These are phyloP conservation scores for Anisodus acutangulus DNA, from an alignment of 257 asterid genomes.

Conservation along the genomic window DNA sequence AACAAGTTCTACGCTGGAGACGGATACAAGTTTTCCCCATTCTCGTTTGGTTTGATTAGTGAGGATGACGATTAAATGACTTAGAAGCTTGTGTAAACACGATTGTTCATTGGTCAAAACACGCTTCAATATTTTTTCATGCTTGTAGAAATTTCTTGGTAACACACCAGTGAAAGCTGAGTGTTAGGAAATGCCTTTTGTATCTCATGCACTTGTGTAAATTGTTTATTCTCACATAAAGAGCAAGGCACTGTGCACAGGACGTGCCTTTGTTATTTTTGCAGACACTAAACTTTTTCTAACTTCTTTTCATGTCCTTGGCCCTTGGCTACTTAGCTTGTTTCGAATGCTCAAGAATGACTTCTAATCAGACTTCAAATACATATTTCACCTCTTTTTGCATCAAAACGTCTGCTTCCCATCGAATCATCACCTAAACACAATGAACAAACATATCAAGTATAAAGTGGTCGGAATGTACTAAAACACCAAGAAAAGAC, in stretches of 20 bases:
- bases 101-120: background rate
- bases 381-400: no score
- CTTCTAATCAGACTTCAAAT: no score
- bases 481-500: no score
- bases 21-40: slow-evolving; percentile 60
- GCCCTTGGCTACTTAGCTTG: no score
- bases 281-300: no score
- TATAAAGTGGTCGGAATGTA: no score
- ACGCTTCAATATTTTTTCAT: background rate
- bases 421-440: no score
- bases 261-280: no score
- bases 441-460: no score
- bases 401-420: no score
- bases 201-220: slow-evolving; percentile 12
- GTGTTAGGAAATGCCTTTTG: slow-evolving; percentile 26
- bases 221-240: background rate
- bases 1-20: slow-evolving; percentile 65
- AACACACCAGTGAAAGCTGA: background rate
- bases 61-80: slow-evolving; percentile 53
- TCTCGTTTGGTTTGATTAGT: slow-evolving; percentile 46
- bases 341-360: no score
- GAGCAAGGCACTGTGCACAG: background rate
- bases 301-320: no score
- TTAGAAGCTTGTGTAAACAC: background rate
- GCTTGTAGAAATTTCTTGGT: slow-evolving; percentile 1